Conservation (phyloP, 139 green algal species). For the Mesotaenium endlicherianum region DNA sequence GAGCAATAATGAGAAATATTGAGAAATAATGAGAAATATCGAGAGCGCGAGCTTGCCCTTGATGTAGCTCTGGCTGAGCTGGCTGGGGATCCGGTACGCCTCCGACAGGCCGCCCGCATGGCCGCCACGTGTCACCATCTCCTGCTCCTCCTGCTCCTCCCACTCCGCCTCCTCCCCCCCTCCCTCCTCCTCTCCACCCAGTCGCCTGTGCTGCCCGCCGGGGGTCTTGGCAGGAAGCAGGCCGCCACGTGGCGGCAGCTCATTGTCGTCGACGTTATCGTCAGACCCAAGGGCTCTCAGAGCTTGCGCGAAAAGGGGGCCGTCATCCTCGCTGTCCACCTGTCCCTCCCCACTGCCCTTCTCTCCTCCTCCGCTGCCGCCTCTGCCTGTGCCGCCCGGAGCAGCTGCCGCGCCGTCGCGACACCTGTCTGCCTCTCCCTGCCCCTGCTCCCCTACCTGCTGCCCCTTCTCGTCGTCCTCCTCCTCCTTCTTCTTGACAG, state of each 20-base stretch:
- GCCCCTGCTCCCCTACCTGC: neutral
- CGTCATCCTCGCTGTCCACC: slow-evolving; percentile 2
- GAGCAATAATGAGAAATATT: neutral
- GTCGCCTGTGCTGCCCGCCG: too few relatives aligned
- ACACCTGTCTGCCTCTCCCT: neutral
- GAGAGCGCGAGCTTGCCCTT: slow-evolving; percentile 57
- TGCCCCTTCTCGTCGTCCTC: neutral
- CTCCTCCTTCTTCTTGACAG: neutral
- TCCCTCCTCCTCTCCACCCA: neutral
- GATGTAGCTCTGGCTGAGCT: slow-evolving; percentile 74
- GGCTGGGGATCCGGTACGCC: slow-evolving; percentile 67
- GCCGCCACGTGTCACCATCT: too few relatives aligned
- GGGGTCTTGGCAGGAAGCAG: too few relatives aligned
- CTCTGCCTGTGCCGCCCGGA: too few relatives aligned
- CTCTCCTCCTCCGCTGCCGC: neutral
- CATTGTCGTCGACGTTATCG: too few relatives aligned
- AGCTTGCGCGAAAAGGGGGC: neutral
- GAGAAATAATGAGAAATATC: too few relatives aligned
- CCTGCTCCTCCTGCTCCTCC: neutral
- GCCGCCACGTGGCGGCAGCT: too few relatives aligned
- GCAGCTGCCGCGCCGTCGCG: too few relatives aligned
- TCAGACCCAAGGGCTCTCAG: neutral
- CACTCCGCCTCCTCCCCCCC: neutral
- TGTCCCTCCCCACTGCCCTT: neutral
- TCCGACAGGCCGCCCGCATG: too few relatives aligned